Conservation (phyloP, 1,284 basidiomycete genomes). For the Papiliotrema terrestris region DNA sequence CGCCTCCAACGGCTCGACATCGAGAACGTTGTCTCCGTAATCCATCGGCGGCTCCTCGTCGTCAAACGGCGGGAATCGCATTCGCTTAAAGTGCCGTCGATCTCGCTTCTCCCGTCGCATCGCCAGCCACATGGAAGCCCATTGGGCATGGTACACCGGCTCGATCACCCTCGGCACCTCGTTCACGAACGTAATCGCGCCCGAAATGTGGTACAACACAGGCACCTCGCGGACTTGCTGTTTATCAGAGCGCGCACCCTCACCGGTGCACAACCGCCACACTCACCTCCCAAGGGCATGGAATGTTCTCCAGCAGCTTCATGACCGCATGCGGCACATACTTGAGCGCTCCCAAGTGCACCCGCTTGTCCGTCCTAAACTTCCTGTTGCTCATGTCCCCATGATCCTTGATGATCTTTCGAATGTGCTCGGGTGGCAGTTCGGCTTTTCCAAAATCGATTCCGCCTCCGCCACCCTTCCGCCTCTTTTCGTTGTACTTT, state of each 20-base stretch:
- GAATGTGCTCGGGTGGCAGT: constrained; percentile 72
- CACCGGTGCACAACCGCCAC: background rate
- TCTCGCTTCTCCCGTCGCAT: constrained; percentile 99
- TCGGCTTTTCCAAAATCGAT: constrained; percentile 50
- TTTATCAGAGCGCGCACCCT: background rate
- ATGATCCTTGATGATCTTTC: constrained; percentile 97
- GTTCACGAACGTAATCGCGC: constrained; percentile 99
- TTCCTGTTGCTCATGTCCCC: constrained; percentile 96
- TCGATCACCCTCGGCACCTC: constrained; percentile 95
- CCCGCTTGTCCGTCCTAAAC: constrained; percentile 97
- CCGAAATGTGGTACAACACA: constrained; percentile 97
- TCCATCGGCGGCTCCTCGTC: constrained; percentile 98
- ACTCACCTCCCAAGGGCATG: constrained; percentile 87
- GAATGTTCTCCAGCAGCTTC: constrained; percentile 98
- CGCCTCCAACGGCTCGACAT: constrained; percentile 95
- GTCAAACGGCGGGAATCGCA: constrained; percentile 99
- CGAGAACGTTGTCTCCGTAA: constrained; percentile 97
- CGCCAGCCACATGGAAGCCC: constrained; percentile 99
- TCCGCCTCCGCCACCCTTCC: constrained; percentile 46
- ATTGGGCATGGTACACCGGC: constrained; percentile 97
- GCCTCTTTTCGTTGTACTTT: constrained; percentile 47
- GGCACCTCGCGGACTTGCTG: constrained; percentile 93
- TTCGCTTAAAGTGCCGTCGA: constrained; percentile 98
- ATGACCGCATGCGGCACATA: constrained; percentile 99
- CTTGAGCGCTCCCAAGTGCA: constrained; percentile 95